phyloP scores from a whole-genome alignment of 345 rosid genomes.

The Eucalyptus leucophloia region DNA sequence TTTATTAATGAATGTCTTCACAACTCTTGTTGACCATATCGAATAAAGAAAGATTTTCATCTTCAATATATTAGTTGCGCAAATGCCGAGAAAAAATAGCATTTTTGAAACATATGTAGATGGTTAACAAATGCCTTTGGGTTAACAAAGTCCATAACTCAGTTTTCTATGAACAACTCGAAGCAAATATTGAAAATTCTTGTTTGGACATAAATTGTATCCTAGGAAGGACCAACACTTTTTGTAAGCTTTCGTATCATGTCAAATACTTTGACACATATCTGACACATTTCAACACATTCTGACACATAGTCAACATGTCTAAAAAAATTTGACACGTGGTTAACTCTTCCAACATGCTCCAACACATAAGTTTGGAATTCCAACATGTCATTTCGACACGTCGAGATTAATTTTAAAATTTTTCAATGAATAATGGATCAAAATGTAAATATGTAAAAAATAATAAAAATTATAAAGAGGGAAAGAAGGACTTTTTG shows the following conservation, averaged over 20 bases:
- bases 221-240: too few species aligned
- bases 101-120: not conserved
- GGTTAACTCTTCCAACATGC: too few species aligned
- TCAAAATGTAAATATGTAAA: too few species aligned
- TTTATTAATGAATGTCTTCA: too few species aligned
- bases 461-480: too few species aligned
- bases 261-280: too few species aligned
- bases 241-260: too few species aligned
- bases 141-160: not conserved
- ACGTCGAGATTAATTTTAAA: too few species aligned
- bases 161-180: not conserved
- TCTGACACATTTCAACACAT: too few species aligned
- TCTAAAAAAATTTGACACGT: accelerated
- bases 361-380: accelerated
- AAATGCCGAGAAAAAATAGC: not conserved
- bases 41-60: not conserved
- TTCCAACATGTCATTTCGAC: accelerated
- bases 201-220: too few species aligned
- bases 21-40: not conserved
- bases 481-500: too few species aligned
- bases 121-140: not conserved
- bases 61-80: not conserved
- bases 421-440: too few species aligned
- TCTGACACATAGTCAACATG: accelerated
- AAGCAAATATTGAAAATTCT: not conserved